These are phyloP conservation scores for Ceratocystis cubensis DNA, from an alignment of 2,329 filamentous ascomycete species.

Conservation along the genomic window DNA sequence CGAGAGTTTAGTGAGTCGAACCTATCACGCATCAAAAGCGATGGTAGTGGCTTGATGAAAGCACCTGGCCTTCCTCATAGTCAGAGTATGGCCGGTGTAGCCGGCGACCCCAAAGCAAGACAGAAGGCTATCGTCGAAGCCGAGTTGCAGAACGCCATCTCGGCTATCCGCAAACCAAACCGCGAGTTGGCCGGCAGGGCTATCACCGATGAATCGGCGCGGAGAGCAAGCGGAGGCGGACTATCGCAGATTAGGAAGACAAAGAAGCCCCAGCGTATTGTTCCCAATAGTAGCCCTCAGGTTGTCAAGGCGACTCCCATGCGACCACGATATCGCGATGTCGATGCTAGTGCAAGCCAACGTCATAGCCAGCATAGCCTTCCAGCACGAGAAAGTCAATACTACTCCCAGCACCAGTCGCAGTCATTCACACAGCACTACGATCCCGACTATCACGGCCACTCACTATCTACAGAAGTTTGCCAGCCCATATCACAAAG, in stretches of 20 bases:
- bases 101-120: conserved; percentile 45
- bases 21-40: conserved; percentile 34
- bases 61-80: conserved; percentile 33
- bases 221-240: conserved; percentile 36
- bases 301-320: conserved; percentile 45
- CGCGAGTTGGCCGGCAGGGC: conserved; percentile 55
- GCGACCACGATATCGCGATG: conserved; percentile 34
- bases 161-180: conserved; percentile 62
- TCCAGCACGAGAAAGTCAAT: neutral
- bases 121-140: conserved; percentile 56
- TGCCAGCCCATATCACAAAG: conserved; percentile 5
- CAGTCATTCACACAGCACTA: conserved; percentile 13
- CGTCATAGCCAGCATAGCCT: conserved; percentile 4
- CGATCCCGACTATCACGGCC: conserved; percentile 24
- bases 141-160: conserved; percentile 62
- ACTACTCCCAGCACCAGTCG: conserved; percentile 4
- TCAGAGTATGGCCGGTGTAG: conserved; percentile 36
- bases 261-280: conserved; percentile 37
- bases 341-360: neutral
- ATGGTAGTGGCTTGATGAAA: conserved; percentile 27
- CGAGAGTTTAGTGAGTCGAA: conserved; percentile 53
- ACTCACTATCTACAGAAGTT: conserved; percentile 31
- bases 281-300: conserved; percentile 32
- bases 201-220: conserved; percentile 54
- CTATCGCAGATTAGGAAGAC: conserved; percentile 38